Evolutionary conservation across 257 asterid species (phyloP).

Genomic region (Salvia splendens): DNA sequence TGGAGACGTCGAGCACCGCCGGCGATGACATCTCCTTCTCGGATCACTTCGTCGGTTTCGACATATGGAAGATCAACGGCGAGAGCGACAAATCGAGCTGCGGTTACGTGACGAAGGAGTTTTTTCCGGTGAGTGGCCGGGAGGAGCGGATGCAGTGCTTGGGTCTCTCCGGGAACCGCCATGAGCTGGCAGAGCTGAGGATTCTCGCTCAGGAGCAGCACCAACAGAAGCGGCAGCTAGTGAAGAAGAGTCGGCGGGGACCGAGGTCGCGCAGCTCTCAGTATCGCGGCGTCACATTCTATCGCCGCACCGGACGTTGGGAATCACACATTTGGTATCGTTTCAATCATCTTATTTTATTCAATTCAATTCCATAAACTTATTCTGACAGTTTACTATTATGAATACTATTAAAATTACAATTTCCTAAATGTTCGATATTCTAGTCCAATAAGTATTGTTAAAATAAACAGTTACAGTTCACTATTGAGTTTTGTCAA

Average conservation of each 20-base stretch:
- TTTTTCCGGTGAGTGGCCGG: conserved; percentile 52
- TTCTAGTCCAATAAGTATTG: neutral
- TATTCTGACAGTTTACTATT: conserved; percentile 5
- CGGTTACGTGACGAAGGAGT: conserved; percentile 60
- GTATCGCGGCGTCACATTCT: conserved; percentile 97
- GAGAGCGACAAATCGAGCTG: conserved; percentile 48
- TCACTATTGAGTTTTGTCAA: conserved; percentile 1
- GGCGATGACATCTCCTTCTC: conserved; percentile 69
- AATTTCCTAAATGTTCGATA: conserved; percentile 6
- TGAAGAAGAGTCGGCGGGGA: conserved; percentile 93
- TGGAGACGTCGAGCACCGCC: conserved; percentile 69
- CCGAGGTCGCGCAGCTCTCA: conserved; percentile 97
- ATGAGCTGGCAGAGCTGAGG: conserved; percentile 45
- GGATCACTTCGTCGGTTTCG: conserved; percentile 50
- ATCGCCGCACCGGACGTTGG: conserved; percentile 98
- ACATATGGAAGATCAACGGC: conserved; percentile 54
- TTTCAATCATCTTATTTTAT: conserved; percentile 11
- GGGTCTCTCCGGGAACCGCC: conserved; percentile 52
- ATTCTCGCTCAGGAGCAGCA: conserved; percentile 45
- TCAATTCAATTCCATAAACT: neutral
- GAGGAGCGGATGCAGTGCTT: conserved; percentile 38
- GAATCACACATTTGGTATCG: conserved; percentile 95
- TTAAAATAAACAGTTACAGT: conserved; percentile 5
- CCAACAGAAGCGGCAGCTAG: conserved; percentile 49
- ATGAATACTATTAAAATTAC: neutral